Base-by-base conservation (phyloP, 2,329 filamentous ascomycete species). In the Metarhizium rileyi region DNA sequence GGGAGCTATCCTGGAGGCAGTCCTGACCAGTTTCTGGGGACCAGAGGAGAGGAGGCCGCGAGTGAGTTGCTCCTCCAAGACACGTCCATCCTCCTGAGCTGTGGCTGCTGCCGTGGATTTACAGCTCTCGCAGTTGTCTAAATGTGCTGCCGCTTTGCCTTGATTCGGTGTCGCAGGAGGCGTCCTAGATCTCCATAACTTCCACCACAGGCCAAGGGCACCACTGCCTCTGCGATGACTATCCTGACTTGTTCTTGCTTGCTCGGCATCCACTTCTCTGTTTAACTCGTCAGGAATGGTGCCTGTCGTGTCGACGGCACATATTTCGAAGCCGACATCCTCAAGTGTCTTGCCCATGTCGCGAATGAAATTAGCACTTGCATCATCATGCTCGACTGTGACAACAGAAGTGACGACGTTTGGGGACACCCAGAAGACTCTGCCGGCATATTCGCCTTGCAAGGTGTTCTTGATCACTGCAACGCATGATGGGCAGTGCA, bases 401-500 rank as follows among this genome's bases (percentile, higher is more conserved):
- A 87, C 79, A 52, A 80, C 80, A 45, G 85, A 86, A 36, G 83
- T 84, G 58, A 88, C 76, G 53, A 88, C 78, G 55, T 86, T 87
- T 52, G 83, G 78, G 54, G 82, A 84, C 27, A 87, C 76, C 68
- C 78, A 81, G 49, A 60, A 71, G 69, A 71, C 69, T 60, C 62
- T 76, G 67, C 60, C 64, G 48, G 57, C 60, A 56, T 68, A 77
- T 20, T 64, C 63, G 42, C 70, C 72, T 51, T 63, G 70, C 51
- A 89, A 67, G 52, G 76, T 73, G 48, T 75, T 69, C 59, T 80
- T 74, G 60, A 90, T 87, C 56, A 76, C 73, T 33, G 78, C 76
- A 46, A 87, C 80, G 63, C 86, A 90, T 52, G 84, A 86, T 14
- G 84, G 81, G 68, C 86, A 89, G 66, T 90, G 86, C n/a, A 90